phyloP scores from a whole-genome alignment of 1,139 yeast genomes.

The Hanseniaspora gamundiae region DNA sequence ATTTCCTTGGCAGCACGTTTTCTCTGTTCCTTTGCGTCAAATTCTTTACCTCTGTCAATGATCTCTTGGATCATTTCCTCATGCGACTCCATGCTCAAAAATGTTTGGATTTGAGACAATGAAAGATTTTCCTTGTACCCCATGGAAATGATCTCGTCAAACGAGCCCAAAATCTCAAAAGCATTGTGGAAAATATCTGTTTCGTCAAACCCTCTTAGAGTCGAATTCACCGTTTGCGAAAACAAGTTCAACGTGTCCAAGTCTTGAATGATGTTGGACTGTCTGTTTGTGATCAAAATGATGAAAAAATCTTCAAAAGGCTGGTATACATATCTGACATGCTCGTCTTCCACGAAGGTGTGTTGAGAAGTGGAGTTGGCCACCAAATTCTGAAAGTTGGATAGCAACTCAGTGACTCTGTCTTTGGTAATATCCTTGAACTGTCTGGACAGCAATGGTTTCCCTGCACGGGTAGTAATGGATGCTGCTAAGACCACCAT shows the following conservation, averaged over 20 bases:
- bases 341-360: slow-evolving; percentile 75
- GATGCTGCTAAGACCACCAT: slow-evolving; percentile 87
- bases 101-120: slow-evolving; percentile 72
- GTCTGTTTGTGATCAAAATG: slow-evolving; percentile 81
- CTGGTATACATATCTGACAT: slow-evolving; percentile 87
- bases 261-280: slow-evolving; percentile 88
- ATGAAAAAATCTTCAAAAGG: slow-evolving; percentile 92
- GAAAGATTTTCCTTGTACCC: slow-evolving; percentile 89
- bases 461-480: slow-evolving; percentile 90
- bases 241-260: slow-evolving; percentile 84
- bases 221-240: slow-evolving; percentile 64
- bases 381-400: slow-evolving; percentile 76
- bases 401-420: slow-evolving; percentile 72
- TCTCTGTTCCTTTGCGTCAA: slow-evolving; percentile 95
- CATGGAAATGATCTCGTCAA: slow-evolving; percentile 82
- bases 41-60: slow-evolving; percentile 90
- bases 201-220: slow-evolving; percentile 62
- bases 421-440: slow-evolving; percentile 79
- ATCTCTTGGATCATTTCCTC: slow-evolving; percentile 98
- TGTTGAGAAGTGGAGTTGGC: slow-evolving; percentile 67
- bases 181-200: slow-evolving; percentile 74
- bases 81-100: slow-evolving; percentile 94
- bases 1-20: slow-evolving; percentile 93
- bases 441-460: slow-evolving; percentile 85
- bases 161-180: slow-evolving; percentile 81